Evolutionary conservation across 1,139 yeast species (phyloP), one percentile per base, ranked within the genome.

Genomic region (Blastobotrys buckinghamii): DNA sequence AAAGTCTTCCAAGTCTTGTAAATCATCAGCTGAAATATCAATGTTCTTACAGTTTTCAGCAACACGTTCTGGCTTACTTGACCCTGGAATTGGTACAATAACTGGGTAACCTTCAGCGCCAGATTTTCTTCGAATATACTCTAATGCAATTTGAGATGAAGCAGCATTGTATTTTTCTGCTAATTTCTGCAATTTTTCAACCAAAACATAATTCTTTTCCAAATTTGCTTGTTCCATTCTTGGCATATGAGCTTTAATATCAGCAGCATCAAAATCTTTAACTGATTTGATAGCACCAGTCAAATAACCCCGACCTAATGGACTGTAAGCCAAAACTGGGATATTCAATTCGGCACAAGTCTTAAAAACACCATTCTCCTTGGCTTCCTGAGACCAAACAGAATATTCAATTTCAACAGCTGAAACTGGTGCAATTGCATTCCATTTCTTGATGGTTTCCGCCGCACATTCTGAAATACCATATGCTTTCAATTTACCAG

Each of bases 371-470:
- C 90, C 95, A 59, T 83, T 78, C 8, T 66, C 53, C 36, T 79
- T 60, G 32, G 82, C 75, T 39, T 83, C 85, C 43, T 76, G 75
- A 15, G 81, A 67, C 66, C 82, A 77, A 54, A 87, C 60, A 1
- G 95, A 84, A 51, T 81, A 73, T 66, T 88, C 96, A 45, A 84
- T 73, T 66, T 88, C 96, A 47, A 83, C 86, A 56, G 79, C 79
- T 1, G 79, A 73, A 50, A 87, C 75, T 33, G 82, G 82, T 26
- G 70, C 68, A 20, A 74, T 67, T 13, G 63, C 59, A 29, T 69
- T 66, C 1, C 92, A 89, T 53, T 76, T 75, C 22, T 67, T 64
- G 51, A 88, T 76, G 8, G 88, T 76, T 0, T 71, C 72, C 6
- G 78, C 81, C 33, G 78, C 72, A 22, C 81, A 86, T 65, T 88